Base-by-base conservation (phyloP, 2,329 filamentous ascomycete species). In the Curvularia spicifera region DNA sequence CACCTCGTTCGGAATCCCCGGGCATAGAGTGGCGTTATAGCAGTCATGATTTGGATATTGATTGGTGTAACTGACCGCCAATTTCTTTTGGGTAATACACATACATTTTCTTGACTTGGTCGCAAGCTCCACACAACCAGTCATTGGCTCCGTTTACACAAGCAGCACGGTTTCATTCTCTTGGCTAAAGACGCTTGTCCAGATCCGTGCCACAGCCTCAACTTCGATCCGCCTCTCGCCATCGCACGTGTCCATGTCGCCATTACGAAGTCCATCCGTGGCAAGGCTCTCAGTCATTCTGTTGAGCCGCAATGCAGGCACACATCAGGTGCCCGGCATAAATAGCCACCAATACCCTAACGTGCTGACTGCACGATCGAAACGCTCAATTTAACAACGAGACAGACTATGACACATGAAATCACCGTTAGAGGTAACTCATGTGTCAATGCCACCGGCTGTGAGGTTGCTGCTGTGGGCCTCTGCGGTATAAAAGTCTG, bases 341-440 rank as follows among this genome's bases (percentile, higher is more conserved):
- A 55, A 53, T 35, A 61, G 51, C 58, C 40, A 57, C 67, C 67
- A 67, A 68, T 68, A 46, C 59, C 13, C 15, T 10, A 29, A 3
- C 13, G 22, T 4, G 29, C 26, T 46, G 37, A 33, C 53, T 49
- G 52, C 66, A 69, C 61, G 60, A 54, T 28, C 55, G 46, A 57
- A 56, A 51, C n/a, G 26, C 10, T n/a, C 35, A 54, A 51, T 56
- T 59, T 58, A 53, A 29, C 44, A 40, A 46, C 40, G 13, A 57
- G 39, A 24, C 54, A 51, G 8, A 52, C 62, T 65, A 65, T 70
- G 68, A 70, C 68, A 70, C 61, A 70, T 51, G 40, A 61, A 55
- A 68, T 68, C 33, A 56, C 66, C 45, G 56, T 65, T 61, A 69
- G 48, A 59, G 68, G 53, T 50, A 63, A 54, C 52, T 43, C 51